Conservation (phyloP, 441 rosid species). For the Erodium chrysanthum region DNA sequence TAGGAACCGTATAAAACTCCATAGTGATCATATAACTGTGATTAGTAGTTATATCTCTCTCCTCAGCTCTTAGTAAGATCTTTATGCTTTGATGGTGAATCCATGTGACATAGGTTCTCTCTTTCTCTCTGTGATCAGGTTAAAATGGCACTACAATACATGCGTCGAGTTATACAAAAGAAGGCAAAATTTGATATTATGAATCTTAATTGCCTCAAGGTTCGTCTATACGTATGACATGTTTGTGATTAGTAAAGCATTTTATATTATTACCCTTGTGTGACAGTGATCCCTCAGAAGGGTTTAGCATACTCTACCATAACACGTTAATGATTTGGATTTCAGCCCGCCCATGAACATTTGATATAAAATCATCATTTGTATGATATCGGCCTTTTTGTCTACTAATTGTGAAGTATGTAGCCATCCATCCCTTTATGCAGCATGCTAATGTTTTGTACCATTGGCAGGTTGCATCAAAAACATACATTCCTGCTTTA, state of each 20-base stretch:
- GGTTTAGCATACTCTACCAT: not conserved
- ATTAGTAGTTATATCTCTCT: too few relatives aligned
- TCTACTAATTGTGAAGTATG: too few relatives aligned
- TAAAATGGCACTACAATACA: constrained; percentile 91
- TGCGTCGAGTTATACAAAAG: constrained; percentile 77
- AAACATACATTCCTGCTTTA: constrained; percentile 81
- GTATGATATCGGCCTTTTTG: not conserved
- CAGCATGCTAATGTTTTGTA: too few relatives aligned
- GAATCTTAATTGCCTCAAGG: constrained; percentile 88
- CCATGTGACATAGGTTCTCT: not conserved
- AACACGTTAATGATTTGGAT: not conserved
- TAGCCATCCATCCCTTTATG: too few relatives aligned
- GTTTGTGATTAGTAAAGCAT: constrained; percentile 1
- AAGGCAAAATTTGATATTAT: constrained; percentile 89
- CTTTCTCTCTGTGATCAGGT: constrained; percentile 35
- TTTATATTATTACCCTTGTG: not conserved
- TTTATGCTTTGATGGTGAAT: not conserved
- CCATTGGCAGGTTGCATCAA: constrained; percentile 57
- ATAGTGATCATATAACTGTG: too few relatives aligned
- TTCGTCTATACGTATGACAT: constrained; percentile 23
- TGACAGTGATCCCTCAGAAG: not conserved
- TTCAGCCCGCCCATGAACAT: not conserved
- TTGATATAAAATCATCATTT: not conserved
- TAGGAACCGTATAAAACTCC: too few relatives aligned
- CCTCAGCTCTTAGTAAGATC: not conserved